These are phyloP conservation scores for Helminthosporium solani DNA, from an alignment of 2,329 filamentous ascomycete genomes.

Conservation along the genomic window DNA sequence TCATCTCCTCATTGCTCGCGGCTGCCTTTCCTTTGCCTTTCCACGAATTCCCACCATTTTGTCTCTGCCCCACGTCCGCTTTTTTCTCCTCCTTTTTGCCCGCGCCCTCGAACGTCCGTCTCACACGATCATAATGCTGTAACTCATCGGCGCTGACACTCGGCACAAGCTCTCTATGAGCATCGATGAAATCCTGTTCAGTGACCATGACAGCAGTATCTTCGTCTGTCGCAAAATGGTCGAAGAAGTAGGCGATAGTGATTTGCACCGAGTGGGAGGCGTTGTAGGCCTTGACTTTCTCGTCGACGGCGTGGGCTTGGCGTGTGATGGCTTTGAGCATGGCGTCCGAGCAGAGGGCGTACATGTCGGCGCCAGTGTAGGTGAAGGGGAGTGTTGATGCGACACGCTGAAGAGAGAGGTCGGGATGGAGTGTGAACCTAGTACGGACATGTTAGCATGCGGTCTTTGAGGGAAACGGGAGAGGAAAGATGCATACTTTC, in stretches of 20 bases:
- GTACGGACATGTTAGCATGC: constrained; percentile 1
- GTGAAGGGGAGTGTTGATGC: constrained; percentile 83
- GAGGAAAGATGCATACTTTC: constrained; percentile 67
- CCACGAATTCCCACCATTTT: neutral
- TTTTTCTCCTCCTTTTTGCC: constrained; percentile 51
- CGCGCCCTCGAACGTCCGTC: constrained; percentile 75
- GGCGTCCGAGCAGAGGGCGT: constrained; percentile 93
- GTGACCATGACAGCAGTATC: constrained; percentile 86
- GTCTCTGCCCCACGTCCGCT: constrained; percentile 20
- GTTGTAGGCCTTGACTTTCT: constrained; percentile 74
- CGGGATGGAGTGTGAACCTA: constrained; percentile 81
- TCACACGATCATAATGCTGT: constrained; percentile 83
- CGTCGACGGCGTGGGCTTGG: constrained; percentile 79
- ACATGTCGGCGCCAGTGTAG: constrained; percentile 96
- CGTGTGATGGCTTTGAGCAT: constrained; percentile 99
- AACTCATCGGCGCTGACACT: constrained; percentile 91
- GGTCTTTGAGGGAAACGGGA: neutral
- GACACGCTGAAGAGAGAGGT: constrained; percentile 72
- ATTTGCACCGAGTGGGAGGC: constrained; percentile 52
- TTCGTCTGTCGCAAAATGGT: constrained; percentile 79
- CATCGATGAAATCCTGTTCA: constrained; percentile 82
- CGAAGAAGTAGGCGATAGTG: constrained; percentile 92
- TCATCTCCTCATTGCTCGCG: constrained; percentile 36
- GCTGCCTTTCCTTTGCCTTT: constrained; percentile 35
- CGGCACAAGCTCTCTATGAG: constrained; percentile 83